Evolutionary conservation across 1,284 basidiomycete genomes (phyloP).

Genomic region (Rhodotorula sp.): DNA sequence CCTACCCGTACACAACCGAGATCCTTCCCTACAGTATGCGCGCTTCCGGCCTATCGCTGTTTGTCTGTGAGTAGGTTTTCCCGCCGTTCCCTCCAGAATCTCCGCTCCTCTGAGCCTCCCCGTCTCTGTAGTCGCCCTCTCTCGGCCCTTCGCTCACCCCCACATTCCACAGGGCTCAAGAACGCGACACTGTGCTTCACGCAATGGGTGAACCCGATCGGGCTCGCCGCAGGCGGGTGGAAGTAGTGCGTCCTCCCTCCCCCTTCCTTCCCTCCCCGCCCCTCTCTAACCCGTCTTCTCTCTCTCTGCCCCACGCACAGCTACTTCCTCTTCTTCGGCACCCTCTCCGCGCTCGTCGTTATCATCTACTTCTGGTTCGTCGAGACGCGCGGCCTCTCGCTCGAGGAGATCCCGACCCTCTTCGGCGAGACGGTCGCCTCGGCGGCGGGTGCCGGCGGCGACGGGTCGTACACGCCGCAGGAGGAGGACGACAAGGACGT

Average conservation of each 20-base stretch:
- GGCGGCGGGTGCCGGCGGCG: too few relatives aligned
- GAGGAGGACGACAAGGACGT: too few relatives aligned
- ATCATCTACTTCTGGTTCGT: slow-evolving; percentile 68
- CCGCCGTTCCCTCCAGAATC: too few relatives aligned
- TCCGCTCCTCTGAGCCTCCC: too few relatives aligned
- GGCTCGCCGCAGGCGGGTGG: slow-evolving; percentile 1
- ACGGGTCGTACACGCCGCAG: too few relatives aligned
- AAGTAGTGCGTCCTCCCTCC: neutral
- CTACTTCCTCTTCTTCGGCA: slow-evolving; percentile 61
- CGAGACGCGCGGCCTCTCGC: slow-evolving; percentile 61
- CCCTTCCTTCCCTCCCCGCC: neutral
- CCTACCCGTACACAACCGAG: neutral
- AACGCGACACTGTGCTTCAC: slow-evolving; percentile 1
- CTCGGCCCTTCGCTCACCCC: too few relatives aligned
- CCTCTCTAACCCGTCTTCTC: neutral
- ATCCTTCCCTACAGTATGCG: slow-evolving; percentile 4
- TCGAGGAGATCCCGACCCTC: neutral
- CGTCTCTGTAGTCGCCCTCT: too few relatives aligned
- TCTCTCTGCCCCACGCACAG: neutral
- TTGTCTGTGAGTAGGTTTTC: slow-evolving; percentile 6
- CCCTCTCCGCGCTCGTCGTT: slow-evolving; percentile 57
- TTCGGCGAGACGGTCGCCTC: neutral
- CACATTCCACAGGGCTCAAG: too few relatives aligned
- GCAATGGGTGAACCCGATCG: slow-evolving; percentile 15
- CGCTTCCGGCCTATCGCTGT: slow-evolving; percentile 19